Conservation (phyloP, 768 basidiomycete species). For the Leccinellum albellum region DNA sequence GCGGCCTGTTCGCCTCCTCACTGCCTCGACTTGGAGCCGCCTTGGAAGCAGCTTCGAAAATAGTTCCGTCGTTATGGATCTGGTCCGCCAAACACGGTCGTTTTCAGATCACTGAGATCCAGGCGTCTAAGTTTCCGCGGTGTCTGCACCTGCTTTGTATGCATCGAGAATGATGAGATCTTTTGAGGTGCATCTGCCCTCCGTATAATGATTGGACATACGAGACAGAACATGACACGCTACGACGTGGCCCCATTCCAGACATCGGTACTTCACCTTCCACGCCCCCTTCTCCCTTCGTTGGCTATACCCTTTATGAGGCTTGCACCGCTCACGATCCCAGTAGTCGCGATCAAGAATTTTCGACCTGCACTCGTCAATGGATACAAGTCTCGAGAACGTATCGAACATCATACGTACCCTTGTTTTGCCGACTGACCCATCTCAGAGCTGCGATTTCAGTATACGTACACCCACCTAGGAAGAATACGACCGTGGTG, state of each 20-base stretch:
- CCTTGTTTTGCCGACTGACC: slow-evolving; percentile 83
- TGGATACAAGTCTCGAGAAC: neutral
- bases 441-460: slow-evolving; percentile 95
- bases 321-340: slow-evolving; percentile 77
- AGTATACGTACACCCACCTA: slow-evolving; percentile 96
- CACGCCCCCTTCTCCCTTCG: slow-evolving; percentile 24
- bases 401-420: slow-evolving; percentile 35
- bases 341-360: slow-evolving; percentile 88
- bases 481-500: slow-evolving; percentile 92
- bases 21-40: neutral
- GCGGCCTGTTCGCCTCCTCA: neutral
- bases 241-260: too few species aligned
- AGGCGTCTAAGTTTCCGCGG: neutral
- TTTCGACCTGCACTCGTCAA: slow-evolving; percentile 58
- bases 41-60: neutral
- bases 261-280: too few species aligned
- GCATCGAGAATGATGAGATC: too few species aligned
- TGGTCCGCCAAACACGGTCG: slow-evolving; percentile 32
- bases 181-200: too few species aligned
- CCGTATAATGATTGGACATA: neutral
- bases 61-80: slow-evolving; percentile 1
- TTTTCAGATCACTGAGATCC: neutral
- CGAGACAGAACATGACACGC: slow-evolving; percentile 7
- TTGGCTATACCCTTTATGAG: slow-evolving; percentile 68
- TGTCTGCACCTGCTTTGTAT: too few species aligned